Percentiles rank a stretch among this genome's conserved stretches.
These are phyloP conservation scores for Litchi chinensis DNA, from an alignment of 345 rosid genomes.

Conservation along the genomic window DNA sequence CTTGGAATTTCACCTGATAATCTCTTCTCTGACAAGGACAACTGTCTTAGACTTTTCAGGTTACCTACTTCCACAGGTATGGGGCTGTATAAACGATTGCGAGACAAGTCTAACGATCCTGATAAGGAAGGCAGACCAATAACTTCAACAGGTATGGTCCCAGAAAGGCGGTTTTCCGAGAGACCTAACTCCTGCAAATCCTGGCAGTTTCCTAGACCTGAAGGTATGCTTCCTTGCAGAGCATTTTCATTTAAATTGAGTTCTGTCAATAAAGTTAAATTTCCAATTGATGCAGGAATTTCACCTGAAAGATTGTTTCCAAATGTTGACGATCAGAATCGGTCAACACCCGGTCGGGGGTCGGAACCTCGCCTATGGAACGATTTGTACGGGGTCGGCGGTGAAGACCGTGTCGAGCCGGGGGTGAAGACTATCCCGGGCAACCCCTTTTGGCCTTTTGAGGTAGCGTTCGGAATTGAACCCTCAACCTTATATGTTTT, in stretches of 20 bases:
- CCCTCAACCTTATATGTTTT: too few relatives aligned
- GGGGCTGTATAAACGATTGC: conserved; percentile 14
- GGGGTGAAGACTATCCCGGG: too few relatives aligned
- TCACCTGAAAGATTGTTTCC: conserved; percentile 40
- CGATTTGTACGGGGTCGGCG: too few relatives aligned
- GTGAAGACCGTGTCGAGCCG: too few relatives aligned
- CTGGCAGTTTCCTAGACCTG: conserved; percentile 31
- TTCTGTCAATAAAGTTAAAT: conserved; percentile 35
- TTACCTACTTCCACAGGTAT: conserved; percentile 28
- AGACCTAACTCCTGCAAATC: conserved; percentile 25
- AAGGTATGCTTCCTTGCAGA: conserved; percentile 43
- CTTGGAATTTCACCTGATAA: conserved; percentile 37
- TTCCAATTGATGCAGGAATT: conserved; percentile 46
- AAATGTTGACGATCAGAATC: too few relatives aligned
- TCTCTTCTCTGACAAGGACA: conserved; percentile 30
- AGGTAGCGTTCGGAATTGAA: too few relatives aligned
- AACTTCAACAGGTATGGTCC: conserved; percentile 26
- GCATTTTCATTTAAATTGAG: conserved; percentile 26
- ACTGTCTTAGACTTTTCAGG: not conserved
- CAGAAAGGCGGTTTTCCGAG: conserved; percentile 11
- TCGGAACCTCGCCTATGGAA: too few relatives aligned
- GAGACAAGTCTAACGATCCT: conserved; percentile 21
- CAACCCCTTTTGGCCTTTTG: too few relatives aligned
- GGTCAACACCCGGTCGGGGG: too few relatives aligned
- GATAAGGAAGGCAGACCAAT: conserved; percentile 28